Evolutionary conservation across 2,329 filamentous ascomycete species (phyloP).

Genomic region (Purpureocillium lavendulum): DNA sequence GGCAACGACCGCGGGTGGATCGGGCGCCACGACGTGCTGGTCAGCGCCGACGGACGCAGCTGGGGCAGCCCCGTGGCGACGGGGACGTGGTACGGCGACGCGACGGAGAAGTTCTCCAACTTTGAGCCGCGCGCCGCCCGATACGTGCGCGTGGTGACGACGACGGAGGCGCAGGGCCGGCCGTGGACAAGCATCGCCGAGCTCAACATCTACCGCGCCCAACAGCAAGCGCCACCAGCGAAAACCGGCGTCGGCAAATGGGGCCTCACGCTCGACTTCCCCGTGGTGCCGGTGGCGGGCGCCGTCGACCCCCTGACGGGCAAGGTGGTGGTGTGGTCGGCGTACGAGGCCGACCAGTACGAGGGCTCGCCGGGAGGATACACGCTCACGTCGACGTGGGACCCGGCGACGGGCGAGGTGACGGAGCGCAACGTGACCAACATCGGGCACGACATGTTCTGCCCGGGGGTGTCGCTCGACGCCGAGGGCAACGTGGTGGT

Average conservation of each 20-base stretch:
- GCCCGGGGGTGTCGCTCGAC: slow-evolving; percentile 36
- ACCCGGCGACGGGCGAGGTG: slow-evolving; percentile 9
- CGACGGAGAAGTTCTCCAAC: slow-evolving; percentile 19
- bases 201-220: slow-evolving; percentile 19
- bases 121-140: slow-evolving; percentile 19
- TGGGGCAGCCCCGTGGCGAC: slow-evolving; percentile 17
- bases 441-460: slow-evolving; percentile 48
- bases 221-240: slow-evolving; percentile 12
- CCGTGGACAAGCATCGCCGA: slow-evolving; percentile 23
- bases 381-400: slow-evolving; percentile 11
- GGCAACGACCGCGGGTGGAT: slow-evolving; percentile 16
- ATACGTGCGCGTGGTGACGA: slow-evolving; percentile 18
- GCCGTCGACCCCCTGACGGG: slow-evolving; percentile 4
- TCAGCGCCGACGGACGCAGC: slow-evolving; percentile 17
- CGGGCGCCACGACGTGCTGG: slow-evolving; percentile 15
- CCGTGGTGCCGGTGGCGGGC: slow-evolving; percentile 21
- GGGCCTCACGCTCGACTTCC: slow-evolving; percentile 25
- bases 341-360: slow-evolving; percentile 8
- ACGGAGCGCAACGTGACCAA: slow-evolving; percentile 22
- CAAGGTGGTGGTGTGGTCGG: slow-evolving; percentile 5
- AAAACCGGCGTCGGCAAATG: slow-evolving; percentile 17
- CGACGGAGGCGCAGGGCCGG: slow-evolving; percentile 19
- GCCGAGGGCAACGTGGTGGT: slow-evolving; percentile 41
- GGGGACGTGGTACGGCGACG: slow-evolving; percentile 20
- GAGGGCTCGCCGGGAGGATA: slow-evolving; percentile 5